These are phyloP conservation scores for Suhomyces maxii DNA, from an alignment of 1,139 yeast genomes.

Conservation along the genomic window DNA sequence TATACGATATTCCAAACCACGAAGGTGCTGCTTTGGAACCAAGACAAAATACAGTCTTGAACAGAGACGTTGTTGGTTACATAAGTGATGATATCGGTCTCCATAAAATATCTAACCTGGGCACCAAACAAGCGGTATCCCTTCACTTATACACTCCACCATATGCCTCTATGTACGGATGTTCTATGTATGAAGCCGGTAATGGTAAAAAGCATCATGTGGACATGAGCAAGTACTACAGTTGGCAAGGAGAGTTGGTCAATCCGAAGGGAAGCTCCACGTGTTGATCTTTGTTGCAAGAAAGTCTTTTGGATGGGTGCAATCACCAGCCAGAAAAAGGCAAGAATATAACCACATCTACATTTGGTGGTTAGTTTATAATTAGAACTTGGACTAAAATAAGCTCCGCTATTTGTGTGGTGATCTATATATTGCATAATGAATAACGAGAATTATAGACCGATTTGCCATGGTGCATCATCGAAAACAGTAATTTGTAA, in stretches of 20 bases:
- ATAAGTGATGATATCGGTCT: conserved; percentile 67
- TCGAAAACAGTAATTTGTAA: no score
- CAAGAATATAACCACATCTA: no score
- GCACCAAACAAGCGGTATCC: conserved; percentile 53
- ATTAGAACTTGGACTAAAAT: no score
- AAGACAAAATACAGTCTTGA: conserved; percentile 35
- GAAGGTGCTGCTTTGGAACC: conserved; percentile 29
- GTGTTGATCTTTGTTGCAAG: conserved; percentile 21
- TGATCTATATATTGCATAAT: neutral
- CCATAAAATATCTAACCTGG: conserved; percentile 62
- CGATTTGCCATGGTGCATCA: no score
- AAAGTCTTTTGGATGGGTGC: neutral
- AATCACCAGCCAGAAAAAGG: neutral
- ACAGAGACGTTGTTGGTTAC: conserved; percentile 58
- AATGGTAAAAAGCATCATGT: conserved; percentile 58
- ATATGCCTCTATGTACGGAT: conserved; percentile 68
- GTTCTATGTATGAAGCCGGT: conserved; percentile 56
- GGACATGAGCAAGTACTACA: conserved; percentile 60
- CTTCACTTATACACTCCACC: conserved; percentile 80
- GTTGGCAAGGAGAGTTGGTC: conserved; percentile 57
- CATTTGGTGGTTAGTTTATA: no score
- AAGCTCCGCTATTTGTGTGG: no score
- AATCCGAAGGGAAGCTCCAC: conserved; percentile 29
- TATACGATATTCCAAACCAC: conserved; percentile 52
- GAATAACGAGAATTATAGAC: neutral